phyloP scores from a whole-genome alignment of 495 filamentous ascomycete genomes.

The Cercophora scortea region DNA sequence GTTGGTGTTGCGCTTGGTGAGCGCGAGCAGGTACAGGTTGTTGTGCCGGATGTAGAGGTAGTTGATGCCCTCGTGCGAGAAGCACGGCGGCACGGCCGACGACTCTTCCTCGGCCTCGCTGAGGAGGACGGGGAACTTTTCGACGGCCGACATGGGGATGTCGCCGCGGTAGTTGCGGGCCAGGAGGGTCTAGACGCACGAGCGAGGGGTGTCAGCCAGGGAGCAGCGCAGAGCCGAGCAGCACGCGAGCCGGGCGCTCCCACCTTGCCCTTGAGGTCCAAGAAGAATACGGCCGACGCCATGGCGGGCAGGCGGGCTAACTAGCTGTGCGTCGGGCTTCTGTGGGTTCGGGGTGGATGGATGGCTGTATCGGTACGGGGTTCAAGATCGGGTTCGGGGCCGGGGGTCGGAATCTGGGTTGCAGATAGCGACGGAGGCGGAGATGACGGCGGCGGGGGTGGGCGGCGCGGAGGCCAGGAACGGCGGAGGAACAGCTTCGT shows the following conservation, averaged over 20 bases:
- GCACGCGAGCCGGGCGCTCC: slow-evolving; percentile 10
- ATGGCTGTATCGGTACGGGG: background rate
- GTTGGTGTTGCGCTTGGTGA: slow-evolving; percentile 98
- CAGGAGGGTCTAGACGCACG: slow-evolving; percentile 68
- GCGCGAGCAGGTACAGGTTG: slow-evolving; percentile 96
- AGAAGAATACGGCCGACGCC: slow-evolving; percentile 98
- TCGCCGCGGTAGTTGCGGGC: slow-evolving; percentile 98
- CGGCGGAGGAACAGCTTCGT: background rate
- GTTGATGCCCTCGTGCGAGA: slow-evolving; percentile 98
- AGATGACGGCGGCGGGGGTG: too few relatives aligned
- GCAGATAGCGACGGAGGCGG: too few relatives aligned
- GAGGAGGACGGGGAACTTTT: slow-evolving; percentile 95
- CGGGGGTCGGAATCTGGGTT: too few relatives aligned
- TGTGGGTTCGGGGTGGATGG: background rate
- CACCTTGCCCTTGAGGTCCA: slow-evolving; percentile 99
- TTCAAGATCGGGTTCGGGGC: background rate
- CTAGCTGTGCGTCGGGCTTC: background rate
- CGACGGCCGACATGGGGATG: slow-evolving; percentile 98
- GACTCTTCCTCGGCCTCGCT: slow-evolving; percentile 99
- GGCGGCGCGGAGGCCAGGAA: background rate
- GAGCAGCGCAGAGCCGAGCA: background rate
- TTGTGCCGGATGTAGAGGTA: slow-evolving; percentile 99
- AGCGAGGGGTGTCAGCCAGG: background rate
- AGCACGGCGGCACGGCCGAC: slow-evolving; percentile 94
- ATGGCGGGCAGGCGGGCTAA: slow-evolving; percentile 49